phyloP scores from a whole-genome alignment of 257 asterid species.

The Nicotiana paniculata region DNA sequence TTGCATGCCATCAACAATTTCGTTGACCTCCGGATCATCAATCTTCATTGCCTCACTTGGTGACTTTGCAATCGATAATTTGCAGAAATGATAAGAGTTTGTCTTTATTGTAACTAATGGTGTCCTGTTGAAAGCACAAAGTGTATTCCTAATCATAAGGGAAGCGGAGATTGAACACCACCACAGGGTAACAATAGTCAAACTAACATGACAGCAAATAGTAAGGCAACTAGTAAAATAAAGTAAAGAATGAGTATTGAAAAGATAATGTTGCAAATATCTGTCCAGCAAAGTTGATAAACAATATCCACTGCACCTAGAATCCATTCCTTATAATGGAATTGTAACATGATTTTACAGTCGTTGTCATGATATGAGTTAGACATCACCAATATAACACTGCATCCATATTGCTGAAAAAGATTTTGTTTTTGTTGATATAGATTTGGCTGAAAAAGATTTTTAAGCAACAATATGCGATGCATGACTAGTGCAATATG shows the following conservation, averaged over 20 bases:
- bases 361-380: background rate
- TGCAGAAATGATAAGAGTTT: conserved; percentile 84
- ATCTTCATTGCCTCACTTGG: conserved; percentile 23
- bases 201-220: background rate
- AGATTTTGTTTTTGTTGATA: background rate
- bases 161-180: background rate
- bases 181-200: background rate
- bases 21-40: conserved; percentile 15
- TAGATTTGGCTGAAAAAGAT: background rate
- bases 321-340: background rate
- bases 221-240: background rate
- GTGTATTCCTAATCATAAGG: background rate
- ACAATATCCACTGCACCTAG: background rate
- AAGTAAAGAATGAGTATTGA: background rate
- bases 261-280: background rate
- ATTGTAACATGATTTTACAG: background rate
- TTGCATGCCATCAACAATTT: conserved; percentile 6
- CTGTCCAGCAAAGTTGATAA: background rate
- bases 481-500: background rate
- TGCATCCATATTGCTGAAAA: too few species aligned
- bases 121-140: conserved; percentile 27
- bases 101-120: conserved; percentile 65
- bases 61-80: conserved; percentile 53
- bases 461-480: background rate
- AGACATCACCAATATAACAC: too few species aligned